Evolutionary conservation across 352 stramenopile species (phyloP), one percentile per base, ranked within the genome.

Genomic region (Pythium brachiatum): DNA sequence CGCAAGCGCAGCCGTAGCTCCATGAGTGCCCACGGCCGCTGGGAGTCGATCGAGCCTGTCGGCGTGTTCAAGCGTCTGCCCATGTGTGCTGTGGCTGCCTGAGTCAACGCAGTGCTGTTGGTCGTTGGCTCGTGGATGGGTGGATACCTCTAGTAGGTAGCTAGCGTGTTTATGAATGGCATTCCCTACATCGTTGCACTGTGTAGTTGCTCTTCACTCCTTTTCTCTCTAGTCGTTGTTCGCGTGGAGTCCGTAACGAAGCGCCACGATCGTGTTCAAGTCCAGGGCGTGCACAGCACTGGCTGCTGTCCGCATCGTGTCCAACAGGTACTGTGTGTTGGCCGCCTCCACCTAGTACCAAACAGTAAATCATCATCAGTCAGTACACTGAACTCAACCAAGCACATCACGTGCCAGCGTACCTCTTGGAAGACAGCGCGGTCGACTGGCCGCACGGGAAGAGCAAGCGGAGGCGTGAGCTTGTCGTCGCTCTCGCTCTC

Each of bases 21-120:
- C 53, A 73, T 83, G 53, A 86, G 72, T 57, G 78, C 80, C 47
- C 68, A 89, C 20, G 79, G 68, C 11, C 79, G 77, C 48, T 94
- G 85, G 85, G 81, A 94, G 53, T 80, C 88, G 26, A 75, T 74
- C 0, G 83, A 83, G 15, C 72, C 92, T 48, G 63, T 80, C 1
- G 85, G 85, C 13, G 82, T 94, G 52, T 94, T 87, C 64, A 90
- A 90, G 64, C 85, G 85, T 12, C 67, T 77, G 21, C 61, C 71
- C 0, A 43, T 79, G 16, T 83, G 86, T 29, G 79, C 76, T 20
- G 70, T 84, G 21, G 79, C 81, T 2, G 83, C 81, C n/a, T 92
- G 64, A 87, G 26, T n/a, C 48, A 29, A 7, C 13, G 47, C 16
- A 44, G 38, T 21, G 38, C 38, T 18, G 8, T 21, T 44, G 38